These are phyloP conservation scores for Silybum marianum DNA, from an alignment of 129 eudicot species.

Conservation along the genomic window DNA sequence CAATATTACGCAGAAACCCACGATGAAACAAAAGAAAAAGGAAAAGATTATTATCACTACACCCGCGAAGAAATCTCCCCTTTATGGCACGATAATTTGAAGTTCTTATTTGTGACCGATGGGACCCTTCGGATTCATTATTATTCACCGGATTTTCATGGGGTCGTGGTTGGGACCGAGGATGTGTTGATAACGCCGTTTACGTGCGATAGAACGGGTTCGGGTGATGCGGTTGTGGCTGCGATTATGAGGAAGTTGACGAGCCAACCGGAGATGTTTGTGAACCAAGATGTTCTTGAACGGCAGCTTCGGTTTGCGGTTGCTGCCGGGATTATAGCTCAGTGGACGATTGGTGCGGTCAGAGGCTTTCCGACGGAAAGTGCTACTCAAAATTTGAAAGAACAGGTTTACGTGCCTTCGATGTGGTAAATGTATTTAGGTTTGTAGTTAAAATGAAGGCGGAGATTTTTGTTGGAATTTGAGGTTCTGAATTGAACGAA, in stretches of 20 bases:
- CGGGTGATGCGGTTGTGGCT: slow-evolving; percentile 97
- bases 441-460: not conserved
- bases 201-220: slow-evolving; percentile 94
- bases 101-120: slow-evolving; percentile 84
- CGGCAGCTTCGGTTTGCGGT: slow-evolving; percentile 87
- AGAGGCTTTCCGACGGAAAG: slow-evolving; percentile 94
- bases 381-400: slow-evolving; percentile 90
- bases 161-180: slow-evolving; percentile 86
- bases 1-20: slow-evolving; percentile 76
- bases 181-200: slow-evolving; percentile 92
- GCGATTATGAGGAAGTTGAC: slow-evolving; percentile 84
- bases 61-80: slow-evolving; percentile 84
- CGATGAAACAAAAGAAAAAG: slow-evolving; percentile 53
- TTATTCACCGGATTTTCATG: slow-evolving; percentile 76
- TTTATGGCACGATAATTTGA: slow-evolving; percentile 73
- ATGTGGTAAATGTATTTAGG: slow-evolving; percentile 63
- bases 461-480: not conserved
- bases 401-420: slow-evolving; percentile 91
- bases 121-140: slow-evolving; percentile 88
- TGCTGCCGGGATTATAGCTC: slow-evolving; percentile 91
- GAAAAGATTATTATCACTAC: slow-evolving; percentile 75
- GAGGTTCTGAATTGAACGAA: not conserved
- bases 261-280: slow-evolving; percentile 67
- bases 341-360: slow-evolving; percentile 97
- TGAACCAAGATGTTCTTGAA: slow-evolving; percentile 69